Evolutionary conservation across 805 yeast species (phyloP), one percentile per base, ranked within the genome.

Genomic region (Candida bentonensis): DNA sequence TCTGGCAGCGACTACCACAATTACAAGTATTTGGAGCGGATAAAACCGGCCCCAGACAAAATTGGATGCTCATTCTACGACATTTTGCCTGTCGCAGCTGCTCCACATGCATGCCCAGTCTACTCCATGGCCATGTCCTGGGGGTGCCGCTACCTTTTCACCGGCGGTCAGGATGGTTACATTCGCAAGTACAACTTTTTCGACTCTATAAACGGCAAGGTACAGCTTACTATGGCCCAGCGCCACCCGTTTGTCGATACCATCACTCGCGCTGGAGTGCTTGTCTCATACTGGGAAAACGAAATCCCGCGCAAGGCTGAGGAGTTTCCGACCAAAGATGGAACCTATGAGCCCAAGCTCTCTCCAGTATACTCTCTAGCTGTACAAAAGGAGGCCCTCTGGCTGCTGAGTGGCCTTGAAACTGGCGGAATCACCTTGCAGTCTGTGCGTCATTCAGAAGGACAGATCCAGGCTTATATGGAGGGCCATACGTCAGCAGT

Each of bases 81-180:
- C 46, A 76, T 89, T 2, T 68, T 74, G 30, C 97, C 98, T 0
- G 73, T 82, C 9, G 94, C 82, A 20, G 96, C 96, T 1, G 79
- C 88, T 9, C 89, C 95, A 1, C 86, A 84, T 53, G 71, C 85
- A 1, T 65, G 84, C 1, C 79, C 82, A 22, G 80, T 92, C 25
- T 86, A 86, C 61, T 73, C 92, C 2, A 52, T 89, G 27, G 80
- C 88, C 1, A 66, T 86, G 40, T 74, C 94, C 1, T 76, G 74
- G 53, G 94, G 94, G 3, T 79, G 87, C 36, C 79, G 79, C 56
- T 88, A 87, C 81, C 67, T 92, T 33, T 81, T 88, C 54, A 80
- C 95, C 0, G 98, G 98, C 20, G 97, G 97, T 7, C 89, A 82
- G 51, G 98, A 92, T 61, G 98, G 98, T 3, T 84, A 78, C 54